phyloP scores from a whole-genome alignment of 2,329 filamentous ascomycete genomes.

The Arthrobotrys sinensis region DNA sequence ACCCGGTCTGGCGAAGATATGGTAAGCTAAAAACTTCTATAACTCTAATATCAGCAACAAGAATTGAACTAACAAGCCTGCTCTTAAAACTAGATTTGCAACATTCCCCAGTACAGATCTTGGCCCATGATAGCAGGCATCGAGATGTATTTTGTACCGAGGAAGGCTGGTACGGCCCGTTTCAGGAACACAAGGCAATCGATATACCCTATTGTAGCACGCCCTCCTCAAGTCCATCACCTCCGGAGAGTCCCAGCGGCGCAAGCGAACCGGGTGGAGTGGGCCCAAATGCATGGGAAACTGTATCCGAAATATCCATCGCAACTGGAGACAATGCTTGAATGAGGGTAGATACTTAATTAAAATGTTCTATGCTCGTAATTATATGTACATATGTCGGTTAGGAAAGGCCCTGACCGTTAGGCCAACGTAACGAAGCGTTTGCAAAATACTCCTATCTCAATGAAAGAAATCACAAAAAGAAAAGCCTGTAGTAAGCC shows the following conservation, averaged over 20 bases:
- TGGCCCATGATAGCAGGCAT: not conserved
- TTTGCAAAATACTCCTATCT: no score
- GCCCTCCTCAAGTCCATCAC: not conserved
- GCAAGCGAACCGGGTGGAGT: not conserved
- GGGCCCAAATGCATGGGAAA: not conserved
- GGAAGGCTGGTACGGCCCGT: conserved; percentile 31
- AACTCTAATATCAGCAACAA: not conserved
- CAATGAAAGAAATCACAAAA: no score
- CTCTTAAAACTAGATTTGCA: not conserved
- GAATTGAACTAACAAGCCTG: not conserved
- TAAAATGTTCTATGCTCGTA: no score
- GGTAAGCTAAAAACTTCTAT: not conserved
- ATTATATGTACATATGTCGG: no score
- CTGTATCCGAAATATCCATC: no score
- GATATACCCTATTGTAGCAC: not conserved
- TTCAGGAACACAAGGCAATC: conserved; percentile 15
- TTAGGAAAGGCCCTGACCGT: no score
- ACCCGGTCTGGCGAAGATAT: not conserved
- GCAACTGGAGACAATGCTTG: no score
- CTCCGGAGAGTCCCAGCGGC: not conserved
- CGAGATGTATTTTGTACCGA: conserved; percentile 7
- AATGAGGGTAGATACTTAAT: no score
- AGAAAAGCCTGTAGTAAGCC: conserved; percentile 23
- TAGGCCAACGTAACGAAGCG: no score
- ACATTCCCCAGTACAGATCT: conserved; percentile 3